Conservation (phyloP, 2,329 filamentous ascomycete genomes). For the Rutstroemia sp. region DNA sequence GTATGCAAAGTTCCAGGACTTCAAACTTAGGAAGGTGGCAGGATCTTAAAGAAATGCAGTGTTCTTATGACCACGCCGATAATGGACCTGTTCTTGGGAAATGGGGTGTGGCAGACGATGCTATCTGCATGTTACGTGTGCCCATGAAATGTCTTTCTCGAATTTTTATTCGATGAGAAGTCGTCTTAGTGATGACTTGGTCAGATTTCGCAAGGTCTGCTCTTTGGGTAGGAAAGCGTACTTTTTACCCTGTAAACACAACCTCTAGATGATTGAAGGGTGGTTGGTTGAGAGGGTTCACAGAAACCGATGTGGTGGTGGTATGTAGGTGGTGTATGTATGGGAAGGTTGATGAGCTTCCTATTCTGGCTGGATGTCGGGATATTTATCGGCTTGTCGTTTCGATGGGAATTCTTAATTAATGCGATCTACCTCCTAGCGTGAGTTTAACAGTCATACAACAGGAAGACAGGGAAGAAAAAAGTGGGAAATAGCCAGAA, state of each 20-base stretch:
- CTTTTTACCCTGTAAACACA: background rate
- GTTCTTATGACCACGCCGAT: constrained; percentile 5
- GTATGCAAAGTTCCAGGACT: background rate
- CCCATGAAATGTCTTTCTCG: background rate
- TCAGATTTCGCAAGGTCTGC: constrained; percentile 1
- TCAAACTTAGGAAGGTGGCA: constrained; percentile 4
- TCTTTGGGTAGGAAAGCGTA: background rate
- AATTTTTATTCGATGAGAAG: constrained; percentile 2
- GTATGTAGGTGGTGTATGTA: background rate
- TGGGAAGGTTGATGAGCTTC: constrained; percentile 6
- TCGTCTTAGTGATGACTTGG: background rate
- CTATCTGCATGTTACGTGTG: background rate
- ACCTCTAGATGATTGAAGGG: background rate
- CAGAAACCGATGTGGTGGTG: background rate
- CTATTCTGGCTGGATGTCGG: constrained; percentile 7
- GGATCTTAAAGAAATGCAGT: background rate
- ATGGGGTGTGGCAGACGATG: constrained; percentile 1
- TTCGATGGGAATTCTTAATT: constrained; percentile 5
- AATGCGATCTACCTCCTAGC: constrained; percentile 1
- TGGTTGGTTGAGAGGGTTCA: too few species aligned
- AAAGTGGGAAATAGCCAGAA: too few species aligned
- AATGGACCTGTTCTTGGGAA: background rate
- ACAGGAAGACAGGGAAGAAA: too few species aligned
- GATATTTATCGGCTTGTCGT: constrained; percentile 1
- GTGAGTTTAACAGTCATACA: background rate